Conservation (phyloP, 805 yeast genomes). For the Peterozyma xylosa region DNA sequence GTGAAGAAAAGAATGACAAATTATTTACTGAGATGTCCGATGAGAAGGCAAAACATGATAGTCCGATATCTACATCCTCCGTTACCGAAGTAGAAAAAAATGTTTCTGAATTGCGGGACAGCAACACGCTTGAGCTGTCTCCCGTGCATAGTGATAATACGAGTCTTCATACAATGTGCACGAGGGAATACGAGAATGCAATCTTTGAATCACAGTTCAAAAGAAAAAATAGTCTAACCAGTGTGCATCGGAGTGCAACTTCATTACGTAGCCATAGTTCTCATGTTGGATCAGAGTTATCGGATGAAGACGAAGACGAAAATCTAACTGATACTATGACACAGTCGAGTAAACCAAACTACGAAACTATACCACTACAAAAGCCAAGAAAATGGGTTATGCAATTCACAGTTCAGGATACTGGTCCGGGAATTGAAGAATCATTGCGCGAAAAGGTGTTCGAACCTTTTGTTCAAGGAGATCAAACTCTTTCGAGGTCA, state of each 20-base stretch:
- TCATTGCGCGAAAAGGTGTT: conserved; percentile 77
- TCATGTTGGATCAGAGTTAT: background rate
- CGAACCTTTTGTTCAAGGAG: conserved; percentile 97
- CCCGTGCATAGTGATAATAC: conserved; percentile 8
- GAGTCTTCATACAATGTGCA: conserved; percentile 19
- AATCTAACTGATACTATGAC: conserved; percentile 3
- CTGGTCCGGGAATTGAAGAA: conserved; percentile 92
- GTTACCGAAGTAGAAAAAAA: background rate
- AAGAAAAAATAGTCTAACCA: background rate
- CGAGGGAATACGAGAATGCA: conserved; percentile 29
- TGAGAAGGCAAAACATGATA: background rate
- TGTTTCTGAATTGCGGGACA: background rate
- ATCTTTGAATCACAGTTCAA: conserved; percentile 35
- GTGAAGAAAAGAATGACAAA: background rate
- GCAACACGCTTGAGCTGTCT: too few species aligned
- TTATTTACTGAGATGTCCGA: background rate
- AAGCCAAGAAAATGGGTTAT: conserved; percentile 46
- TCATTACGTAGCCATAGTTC: background rate
- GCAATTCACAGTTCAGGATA: conserved; percentile 73
- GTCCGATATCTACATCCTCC: background rate
- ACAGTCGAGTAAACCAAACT: conserved; percentile 1
- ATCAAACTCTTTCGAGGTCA: conserved; percentile 83
- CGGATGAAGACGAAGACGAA: conserved; percentile 1
- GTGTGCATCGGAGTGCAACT: background rate
- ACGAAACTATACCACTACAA: conserved; percentile 13